A percentile compares a stretch with the other conserved stretches of the same genome.
phyloP scores from a whole-genome alignment of 108 stramenopile species.

The Nitzschia putrida region DNA sequence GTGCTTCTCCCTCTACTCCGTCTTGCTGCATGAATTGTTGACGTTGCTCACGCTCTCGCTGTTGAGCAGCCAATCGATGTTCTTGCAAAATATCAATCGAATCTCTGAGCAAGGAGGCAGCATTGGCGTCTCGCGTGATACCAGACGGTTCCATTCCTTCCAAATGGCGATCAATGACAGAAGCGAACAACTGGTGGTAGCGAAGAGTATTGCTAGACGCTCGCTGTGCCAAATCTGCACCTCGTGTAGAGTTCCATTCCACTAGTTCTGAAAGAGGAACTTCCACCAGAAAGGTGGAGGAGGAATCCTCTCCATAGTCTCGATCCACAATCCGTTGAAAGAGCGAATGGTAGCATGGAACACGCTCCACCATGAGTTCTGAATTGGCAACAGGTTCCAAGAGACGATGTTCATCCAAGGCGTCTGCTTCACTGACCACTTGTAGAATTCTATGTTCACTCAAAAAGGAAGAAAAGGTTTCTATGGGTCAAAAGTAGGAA shows the following conservation, averaged over 20 bases:
- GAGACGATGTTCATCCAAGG: conserved; percentile 45
- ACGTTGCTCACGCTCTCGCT: conserved; percentile 45
- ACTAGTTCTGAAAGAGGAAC: conserved; percentile 72
- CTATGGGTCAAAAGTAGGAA: conserved; percentile 20
- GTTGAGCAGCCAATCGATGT: conserved; percentile 72
- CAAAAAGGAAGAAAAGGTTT: conserved; percentile 61
- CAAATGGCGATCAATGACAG: conserved; percentile 65
- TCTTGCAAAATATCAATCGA: conserved; percentile 79
- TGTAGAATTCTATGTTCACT: conserved; percentile 68
- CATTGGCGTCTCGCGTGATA: not conserved
- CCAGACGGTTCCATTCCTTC: conserved; percentile 14
- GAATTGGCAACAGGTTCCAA: conserved; percentile 64
- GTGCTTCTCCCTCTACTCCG: conserved; percentile 55
- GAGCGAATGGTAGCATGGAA: conserved; percentile 65
- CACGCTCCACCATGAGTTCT: conserved; percentile 47
- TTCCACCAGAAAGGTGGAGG: conserved; percentile 67
- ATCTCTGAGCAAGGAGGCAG: conserved; percentile 43
- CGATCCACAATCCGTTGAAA: conserved; percentile 78
- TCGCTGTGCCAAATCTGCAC: conserved; percentile 63
- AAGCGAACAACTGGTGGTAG: conserved; percentile 72
- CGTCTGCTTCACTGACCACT: conserved; percentile 20
- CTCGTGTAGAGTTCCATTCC: conserved; percentile 64
- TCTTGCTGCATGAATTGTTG: conserved; percentile 47
- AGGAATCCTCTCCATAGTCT: conserved; percentile 37
- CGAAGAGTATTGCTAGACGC: conserved; percentile 70